A percentile compares a stretch with the other conserved stretches of the same genome.
Evolutionary conservation across 371 early-diverging fungal species (phyloP).

Genomic region (Rhizopus sp.): DNA sequence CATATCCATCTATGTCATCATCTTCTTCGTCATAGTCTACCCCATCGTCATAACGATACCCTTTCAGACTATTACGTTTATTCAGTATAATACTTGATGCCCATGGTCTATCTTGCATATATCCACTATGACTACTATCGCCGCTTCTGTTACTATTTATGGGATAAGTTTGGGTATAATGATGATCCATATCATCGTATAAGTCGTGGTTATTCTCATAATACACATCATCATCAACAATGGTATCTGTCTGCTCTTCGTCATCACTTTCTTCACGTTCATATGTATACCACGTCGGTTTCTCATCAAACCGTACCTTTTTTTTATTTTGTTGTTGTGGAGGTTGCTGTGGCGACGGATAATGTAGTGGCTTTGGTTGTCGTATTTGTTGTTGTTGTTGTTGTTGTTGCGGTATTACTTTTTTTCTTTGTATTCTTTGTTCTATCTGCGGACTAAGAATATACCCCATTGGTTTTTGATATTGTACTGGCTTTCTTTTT

Average conservation of each 20-base stretch:
- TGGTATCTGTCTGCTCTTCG: slow-evolving; percentile 2
- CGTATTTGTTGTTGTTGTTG: background rate
- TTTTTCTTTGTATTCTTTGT: slow-evolving; percentile 15
- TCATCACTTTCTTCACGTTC: slow-evolving; percentile 15
- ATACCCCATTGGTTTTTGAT: background rate
- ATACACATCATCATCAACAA: background rate
- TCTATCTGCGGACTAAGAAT: slow-evolving; percentile 17
- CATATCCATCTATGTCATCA: background rate
- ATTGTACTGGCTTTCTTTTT: slow-evolving; percentile 21
- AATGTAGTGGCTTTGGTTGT: background rate
- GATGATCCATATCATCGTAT: background rate
- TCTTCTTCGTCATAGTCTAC: slow-evolving; percentile 5
- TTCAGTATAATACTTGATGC: background rate
- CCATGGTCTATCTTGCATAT: slow-evolving; percentile 1
- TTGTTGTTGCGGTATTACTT: background rate
- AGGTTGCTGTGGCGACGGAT: background rate
- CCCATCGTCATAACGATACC: background rate
- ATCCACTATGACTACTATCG: background rate
- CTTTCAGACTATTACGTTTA: background rate
- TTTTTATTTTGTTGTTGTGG: slow-evolving; percentile 9
- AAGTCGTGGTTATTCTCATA: background rate
- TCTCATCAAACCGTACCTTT: slow-evolving; percentile 20
- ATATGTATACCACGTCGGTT: slow-evolving; percentile 1
- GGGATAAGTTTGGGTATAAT: slow-evolving; percentile 5
- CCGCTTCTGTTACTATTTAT: background rate